Evolutionary conservation across 805 yeast species (phyloP), one percentile per base, ranked within the genome.

Genomic region (Candida saitoana): DNA sequence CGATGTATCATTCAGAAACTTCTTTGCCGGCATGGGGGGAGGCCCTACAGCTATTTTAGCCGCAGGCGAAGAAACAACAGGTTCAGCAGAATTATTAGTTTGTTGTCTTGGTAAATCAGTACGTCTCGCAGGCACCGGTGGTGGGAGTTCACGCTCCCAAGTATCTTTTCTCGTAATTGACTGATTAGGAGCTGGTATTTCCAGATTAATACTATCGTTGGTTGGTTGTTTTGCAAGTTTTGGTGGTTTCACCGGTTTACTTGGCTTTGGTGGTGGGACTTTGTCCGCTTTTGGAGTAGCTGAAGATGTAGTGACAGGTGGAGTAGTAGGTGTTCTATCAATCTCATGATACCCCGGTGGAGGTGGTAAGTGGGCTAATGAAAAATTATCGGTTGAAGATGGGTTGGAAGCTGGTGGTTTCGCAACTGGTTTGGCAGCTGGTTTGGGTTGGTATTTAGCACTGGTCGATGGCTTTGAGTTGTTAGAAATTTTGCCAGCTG

Each of bases 221-320:
- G 44, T 41, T 2, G 42, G 18, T 17, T 27, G 32, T 12, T 38
- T 11, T 5, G 38, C 27, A 8, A 25, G 20, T 29, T 43, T 32
- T 18, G 42, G 34, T 6, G 51, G 38, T 12, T 42, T 19, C 5
- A 41, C 17, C 31, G 43, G 40, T 20, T 22, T 15, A 17, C 19
- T 16, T 5, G 45, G 39, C 5, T 32, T 33, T 15, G 34, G 36
- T 8, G 36, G 30, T 17, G 47, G 44, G n/a, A 42, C 11, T 20
- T 33, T 27, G 6, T 43, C 44, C 7, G 36, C 38, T 40, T 32
- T 49, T 29, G 49, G 48, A 2, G 55, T 51, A 5, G 20, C 14
- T 12, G 41, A 11, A 17, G 37, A 16, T 9, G 33, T 12, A 5
- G 18, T 34, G 9, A 27, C 4, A 16, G 38, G 39, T 18, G 22